A percentile compares a stretch with the other conserved stretches of the same genome.
These are phyloP conservation scores for Leptodontidium sp. DNA, from an alignment of 2,329 filamentous ascomycete species.

Conservation along the genomic window DNA sequence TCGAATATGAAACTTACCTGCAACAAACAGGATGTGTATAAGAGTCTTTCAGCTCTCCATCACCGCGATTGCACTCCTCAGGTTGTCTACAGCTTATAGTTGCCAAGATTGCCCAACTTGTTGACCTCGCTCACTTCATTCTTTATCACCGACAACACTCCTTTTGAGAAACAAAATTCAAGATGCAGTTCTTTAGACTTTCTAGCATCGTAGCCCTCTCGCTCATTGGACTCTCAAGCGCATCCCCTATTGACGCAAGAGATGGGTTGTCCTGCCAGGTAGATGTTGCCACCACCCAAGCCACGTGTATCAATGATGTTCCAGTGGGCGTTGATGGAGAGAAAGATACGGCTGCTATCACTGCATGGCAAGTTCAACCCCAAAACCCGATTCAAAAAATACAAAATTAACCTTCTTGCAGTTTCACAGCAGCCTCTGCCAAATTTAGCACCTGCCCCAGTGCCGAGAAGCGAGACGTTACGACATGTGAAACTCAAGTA, in stretches of 20 bases:
- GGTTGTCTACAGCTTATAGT: neutral
- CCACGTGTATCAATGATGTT: constrained; percentile 6
- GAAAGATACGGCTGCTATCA: neutral
- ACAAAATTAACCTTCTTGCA: neutral
- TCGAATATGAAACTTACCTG: neutral
- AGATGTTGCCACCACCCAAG: neutral
- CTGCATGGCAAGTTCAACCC: neutral
- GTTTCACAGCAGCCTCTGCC: neutral
- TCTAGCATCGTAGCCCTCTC: constrained; percentile 1
- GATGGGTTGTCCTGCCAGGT: constrained; percentile 1
- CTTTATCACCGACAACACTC: constrained; percentile 13
- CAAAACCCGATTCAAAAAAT: neutral
- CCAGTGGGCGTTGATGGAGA: neutral
- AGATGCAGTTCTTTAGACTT: constrained; percentile 19
- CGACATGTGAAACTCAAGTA: constrained; percentile 7
- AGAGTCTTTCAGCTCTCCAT: neutral
- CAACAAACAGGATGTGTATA: neutral
- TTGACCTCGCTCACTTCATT: neutral
- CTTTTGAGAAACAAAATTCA: constrained; percentile 7
- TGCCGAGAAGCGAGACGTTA: neutral
- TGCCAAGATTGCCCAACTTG: neutral
- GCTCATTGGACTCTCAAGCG: neutral
- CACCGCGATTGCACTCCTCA: neutral
- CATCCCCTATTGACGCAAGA: constrained; percentile 9
- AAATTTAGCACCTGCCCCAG: neutral